Conservation (phyloP, 1,139 yeast species). For the Saccharomycopsis hybrid region DNA sequence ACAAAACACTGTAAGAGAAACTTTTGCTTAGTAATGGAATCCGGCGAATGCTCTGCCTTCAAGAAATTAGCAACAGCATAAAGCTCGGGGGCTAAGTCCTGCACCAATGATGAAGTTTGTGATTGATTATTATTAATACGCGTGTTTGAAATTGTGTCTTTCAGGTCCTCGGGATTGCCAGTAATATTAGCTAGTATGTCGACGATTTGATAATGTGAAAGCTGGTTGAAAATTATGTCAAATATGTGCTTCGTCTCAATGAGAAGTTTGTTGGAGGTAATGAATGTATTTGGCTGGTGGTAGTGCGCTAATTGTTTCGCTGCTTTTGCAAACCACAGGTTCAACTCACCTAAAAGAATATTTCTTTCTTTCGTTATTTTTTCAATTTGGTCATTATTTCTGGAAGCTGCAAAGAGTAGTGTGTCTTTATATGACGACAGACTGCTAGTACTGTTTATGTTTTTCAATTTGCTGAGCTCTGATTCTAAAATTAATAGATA, state of each 20-base stretch:
- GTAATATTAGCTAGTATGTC: neutral
- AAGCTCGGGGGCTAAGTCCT: constrained; percentile 5
- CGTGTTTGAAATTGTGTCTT: neutral
- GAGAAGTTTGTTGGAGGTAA: constrained; percentile 5
- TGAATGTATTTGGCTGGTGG: neutral
- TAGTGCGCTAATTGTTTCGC: neutral
- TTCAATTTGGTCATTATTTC: neutral
- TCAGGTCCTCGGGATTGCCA: neutral
- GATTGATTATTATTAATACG: neutral
- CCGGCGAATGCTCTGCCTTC: constrained; percentile 6
- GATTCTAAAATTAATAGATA: constrained; percentile 16
- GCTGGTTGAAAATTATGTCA: constrained; percentile 10
- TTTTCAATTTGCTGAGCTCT: constrained; percentile 1
- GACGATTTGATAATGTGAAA: constrained; percentile 3
- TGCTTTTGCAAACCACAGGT: neutral
- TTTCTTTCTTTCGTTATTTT: neutral
- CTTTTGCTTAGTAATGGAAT: constrained; percentile 11
- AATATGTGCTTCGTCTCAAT: constrained; percentile 7
- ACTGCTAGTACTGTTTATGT: neutral
- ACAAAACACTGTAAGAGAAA: constrained; percentile 7
- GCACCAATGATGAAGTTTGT: neutral
- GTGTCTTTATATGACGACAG: neutral
- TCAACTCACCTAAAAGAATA: constrained; percentile 1
- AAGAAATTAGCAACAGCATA: constrained; percentile 6
- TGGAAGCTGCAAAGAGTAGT: neutral